phyloP scores from a whole-genome alignment of 257 asterid genomes.

The Jaltomata sinuosa region DNA sequence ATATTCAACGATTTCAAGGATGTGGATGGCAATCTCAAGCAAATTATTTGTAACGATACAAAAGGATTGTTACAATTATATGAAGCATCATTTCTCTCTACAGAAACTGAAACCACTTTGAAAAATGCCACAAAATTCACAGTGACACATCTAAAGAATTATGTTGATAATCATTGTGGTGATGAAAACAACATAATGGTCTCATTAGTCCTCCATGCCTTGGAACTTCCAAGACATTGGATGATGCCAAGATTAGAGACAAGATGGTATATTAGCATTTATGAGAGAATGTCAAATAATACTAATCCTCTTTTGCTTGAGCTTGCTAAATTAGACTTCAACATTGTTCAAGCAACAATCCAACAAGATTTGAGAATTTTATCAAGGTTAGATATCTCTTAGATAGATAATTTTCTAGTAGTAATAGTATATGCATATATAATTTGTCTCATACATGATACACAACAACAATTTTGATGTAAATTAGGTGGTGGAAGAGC shows the following conservation, averaged over 20 bases:
- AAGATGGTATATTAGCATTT: slow-evolving; percentile 20
- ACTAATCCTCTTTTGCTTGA: slow-evolving; percentile 20
- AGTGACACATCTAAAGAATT: not conserved
- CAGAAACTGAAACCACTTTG: not conserved
- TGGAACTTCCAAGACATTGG: slow-evolving; percentile 38
- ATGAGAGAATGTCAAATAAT: slow-evolving; percentile 3
- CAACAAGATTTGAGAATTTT: slow-evolving; percentile 23
- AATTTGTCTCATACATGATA: no score
- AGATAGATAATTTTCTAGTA: no score
- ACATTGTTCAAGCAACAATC: slow-evolving; percentile 25
- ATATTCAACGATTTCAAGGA: slow-evolving; percentile 19
- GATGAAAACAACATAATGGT: not conserved
- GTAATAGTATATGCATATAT: no score
- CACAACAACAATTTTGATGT: no score
- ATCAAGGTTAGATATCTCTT: no score
- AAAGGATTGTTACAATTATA: slow-evolving; percentile 29
- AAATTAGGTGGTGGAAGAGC: slow-evolving; percentile 38
- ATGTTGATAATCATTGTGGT: not conserved
- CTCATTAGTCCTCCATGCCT: slow-evolving; percentile 7
- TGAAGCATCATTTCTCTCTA: slow-evolving; percentile 32
- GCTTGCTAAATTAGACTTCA: slow-evolving; percentile 36
- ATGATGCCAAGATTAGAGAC: slow-evolving; percentile 18
- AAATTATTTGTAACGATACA: slow-evolving; percentile 8
- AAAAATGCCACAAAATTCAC: not conserved
- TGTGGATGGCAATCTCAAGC: not conserved